Percentiles rank a stretch among this genome's conserved stretches.
These are phyloP conservation scores for Xenoacremonium recifei DNA, from an alignment of 2,329 filamentous ascomycete species.

Conservation along the genomic window DNA sequence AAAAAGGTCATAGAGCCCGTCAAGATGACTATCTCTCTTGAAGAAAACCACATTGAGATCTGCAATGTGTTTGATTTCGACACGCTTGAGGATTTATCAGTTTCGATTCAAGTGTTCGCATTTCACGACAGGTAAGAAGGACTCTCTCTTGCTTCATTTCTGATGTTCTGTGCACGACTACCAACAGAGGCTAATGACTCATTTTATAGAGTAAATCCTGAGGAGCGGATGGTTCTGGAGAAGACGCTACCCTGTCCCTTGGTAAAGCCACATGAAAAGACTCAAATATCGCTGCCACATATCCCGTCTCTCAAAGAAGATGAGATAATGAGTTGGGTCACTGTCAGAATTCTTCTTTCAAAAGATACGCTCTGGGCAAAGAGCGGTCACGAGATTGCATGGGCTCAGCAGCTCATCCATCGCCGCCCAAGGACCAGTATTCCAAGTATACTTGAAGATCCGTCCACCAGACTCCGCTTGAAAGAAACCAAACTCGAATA, in stretches of 20 bases:
- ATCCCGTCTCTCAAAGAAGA: constrained; percentile 24
- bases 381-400: constrained; percentile 53
- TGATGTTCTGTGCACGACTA: constrained; percentile 1
- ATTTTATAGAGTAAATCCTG: constrained; percentile 38
- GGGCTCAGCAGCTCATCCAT: constrained; percentile 51
- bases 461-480: no score
- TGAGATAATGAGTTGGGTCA: constrained; percentile 38
- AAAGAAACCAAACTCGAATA: constrained; percentile 1
- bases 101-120: constrained; percentile 43
- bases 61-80: constrained; percentile 51
- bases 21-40: constrained; percentile 39
- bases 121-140: constrained; percentile 41
- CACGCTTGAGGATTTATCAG: constrained; percentile 40
- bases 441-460: no score
- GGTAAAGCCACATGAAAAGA: no score
- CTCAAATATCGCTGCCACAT: no score
- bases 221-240: constrained; percentile 32
- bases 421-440: no score
- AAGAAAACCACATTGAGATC: constrained; percentile 37
- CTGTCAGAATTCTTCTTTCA: constrained; percentile 45
- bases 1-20: constrained; percentile 60
- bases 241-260: no score
- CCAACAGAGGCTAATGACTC: constrained; percentile 33
- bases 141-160: rapidly evolving
- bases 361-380: constrained; percentile 49